These are phyloP conservation scores for Diatrype stigma DNA, from an alignment of 2,329 filamentous ascomycete genomes.

Conservation along the genomic window DNA sequence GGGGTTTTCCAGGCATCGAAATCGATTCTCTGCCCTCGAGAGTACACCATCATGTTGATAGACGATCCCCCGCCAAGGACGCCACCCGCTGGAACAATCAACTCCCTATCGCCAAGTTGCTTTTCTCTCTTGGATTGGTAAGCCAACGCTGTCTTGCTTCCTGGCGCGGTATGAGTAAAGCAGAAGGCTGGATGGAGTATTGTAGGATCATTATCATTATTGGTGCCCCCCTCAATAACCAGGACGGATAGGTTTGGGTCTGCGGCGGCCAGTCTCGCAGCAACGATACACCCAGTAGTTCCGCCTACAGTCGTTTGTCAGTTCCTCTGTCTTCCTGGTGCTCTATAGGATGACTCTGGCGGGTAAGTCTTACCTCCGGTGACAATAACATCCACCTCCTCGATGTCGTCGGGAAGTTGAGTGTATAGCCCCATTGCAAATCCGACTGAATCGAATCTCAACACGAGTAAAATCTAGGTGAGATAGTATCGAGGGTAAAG, in stretches of 20 bases:
- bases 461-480: no score
- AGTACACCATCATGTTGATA: slow-evolving; percentile 41
- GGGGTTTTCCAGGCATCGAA: slow-evolving; percentile 15
- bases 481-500: no score
- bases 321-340: neutral
- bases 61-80: slow-evolving; percentile 49
- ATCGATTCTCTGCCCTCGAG: slow-evolving; percentile 23
- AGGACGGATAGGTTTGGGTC: neutral
- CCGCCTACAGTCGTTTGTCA: neutral
- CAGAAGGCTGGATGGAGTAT: neutral
- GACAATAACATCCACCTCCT: neutral
- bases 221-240: neutral
- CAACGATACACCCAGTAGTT: neutral
- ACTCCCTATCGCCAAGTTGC: neutral
- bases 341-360: neutral
- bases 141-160: neutral
- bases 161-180: neutral
- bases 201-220: neutral
- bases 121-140: neutral
- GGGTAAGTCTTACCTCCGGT: neutral
- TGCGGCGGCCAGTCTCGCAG: slow-evolving; percentile 1
- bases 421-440: slow-evolving; percentile 21
- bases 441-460: no score
- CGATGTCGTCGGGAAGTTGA: slow-evolving; percentile 12
- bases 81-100: slow-evolving; percentile 19